Percentiles rank a stretch among this genome's conserved stretches.
Conservation (phyloP, 441 rosid genomes). For the Populus tomentosa region DNA sequence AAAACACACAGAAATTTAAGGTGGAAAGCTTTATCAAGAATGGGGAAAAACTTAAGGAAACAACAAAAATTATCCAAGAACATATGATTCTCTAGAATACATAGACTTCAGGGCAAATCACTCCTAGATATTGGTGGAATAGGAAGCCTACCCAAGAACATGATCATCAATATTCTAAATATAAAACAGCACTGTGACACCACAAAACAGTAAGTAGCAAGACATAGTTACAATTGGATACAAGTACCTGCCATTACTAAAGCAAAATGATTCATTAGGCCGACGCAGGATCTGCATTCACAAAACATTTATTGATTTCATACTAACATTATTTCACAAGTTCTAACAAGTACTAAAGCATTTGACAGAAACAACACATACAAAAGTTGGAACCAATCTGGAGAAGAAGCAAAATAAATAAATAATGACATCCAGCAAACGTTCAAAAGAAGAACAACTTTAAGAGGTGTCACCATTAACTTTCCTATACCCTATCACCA, state of each 20-base stretch:
- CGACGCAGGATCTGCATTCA: conserved; percentile 71
- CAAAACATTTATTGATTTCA: conserved; percentile 10
- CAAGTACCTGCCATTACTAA: conserved; percentile 87
- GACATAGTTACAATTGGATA: background rate
- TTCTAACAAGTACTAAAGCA: background rate
- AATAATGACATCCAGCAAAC: background rate
- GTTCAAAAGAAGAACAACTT: background rate
- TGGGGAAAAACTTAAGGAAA: background rate
- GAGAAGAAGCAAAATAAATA: background rate
- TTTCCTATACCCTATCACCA: background rate
- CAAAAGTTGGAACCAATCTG: background rate
- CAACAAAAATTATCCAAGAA: background rate
- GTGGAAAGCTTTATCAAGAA: background rate
- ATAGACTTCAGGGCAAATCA: background rate
- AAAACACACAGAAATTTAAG: background rate
- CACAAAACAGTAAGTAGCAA: background rate
- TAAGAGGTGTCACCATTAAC: background rate
- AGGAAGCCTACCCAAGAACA: background rate
- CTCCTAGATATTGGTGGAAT: background rate
- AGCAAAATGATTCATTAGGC: conserved; percentile 77
- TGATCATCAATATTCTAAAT: background rate
- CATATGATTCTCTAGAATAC: background rate
- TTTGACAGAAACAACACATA: background rate
- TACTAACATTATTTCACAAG: background rate
- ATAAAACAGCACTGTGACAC: background rate